Conservation (phyloP, 2,329 filamentous ascomycete species). For the Phoma sp. region DNA sequence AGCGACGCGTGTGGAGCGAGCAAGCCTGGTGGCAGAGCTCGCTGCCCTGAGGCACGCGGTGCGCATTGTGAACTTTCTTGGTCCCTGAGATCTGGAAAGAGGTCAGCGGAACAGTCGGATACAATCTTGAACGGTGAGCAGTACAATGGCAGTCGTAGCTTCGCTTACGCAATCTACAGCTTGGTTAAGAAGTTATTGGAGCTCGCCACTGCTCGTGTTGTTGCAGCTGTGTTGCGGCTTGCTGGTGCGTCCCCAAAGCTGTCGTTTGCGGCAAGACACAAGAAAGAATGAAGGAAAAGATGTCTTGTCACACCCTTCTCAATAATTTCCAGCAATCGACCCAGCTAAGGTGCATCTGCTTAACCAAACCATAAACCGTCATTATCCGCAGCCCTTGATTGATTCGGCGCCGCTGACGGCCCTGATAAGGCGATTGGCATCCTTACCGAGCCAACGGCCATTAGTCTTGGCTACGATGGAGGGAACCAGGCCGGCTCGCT, state of each 20-base stretch:
- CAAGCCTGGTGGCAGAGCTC: conserved; percentile 35
- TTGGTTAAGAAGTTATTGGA: neutral
- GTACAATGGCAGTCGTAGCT: conserved; percentile 1
- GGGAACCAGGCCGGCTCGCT: conserved; percentile 4
- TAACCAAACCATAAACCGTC: conserved; percentile 14
- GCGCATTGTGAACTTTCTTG: conserved; percentile 33
- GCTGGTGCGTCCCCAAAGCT: neutral
- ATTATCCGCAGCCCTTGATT: conserved; percentile 13
- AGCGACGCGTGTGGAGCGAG: conserved; percentile 27
- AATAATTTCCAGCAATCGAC: conserved; percentile 13
- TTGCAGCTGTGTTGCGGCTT: conserved; percentile 1
- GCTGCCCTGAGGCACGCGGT: conserved; percentile 42
- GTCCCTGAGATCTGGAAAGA: conserved; percentile 8
- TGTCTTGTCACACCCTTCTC: neutral
- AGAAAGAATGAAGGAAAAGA: conserved; percentile 4
- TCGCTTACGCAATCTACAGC: conserved; percentile 4
- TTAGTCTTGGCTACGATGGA: neutral
- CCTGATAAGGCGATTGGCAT: conserved; percentile 16
- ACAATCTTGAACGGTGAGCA: neutral
- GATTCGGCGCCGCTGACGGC: conserved; percentile 12
- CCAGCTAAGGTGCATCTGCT: conserved; percentile 17
- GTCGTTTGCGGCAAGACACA: conserved; percentile 2
- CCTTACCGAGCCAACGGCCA: conserved; percentile 17
- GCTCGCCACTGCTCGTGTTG: conserved; percentile 7
- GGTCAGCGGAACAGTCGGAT: conserved; percentile 4